Percentiles rank a stretch among this genome's conserved stretches.
phyloP scores from a whole-genome alignment of 805 yeast species.

The Nakazawaea ambrosiae region DNA sequence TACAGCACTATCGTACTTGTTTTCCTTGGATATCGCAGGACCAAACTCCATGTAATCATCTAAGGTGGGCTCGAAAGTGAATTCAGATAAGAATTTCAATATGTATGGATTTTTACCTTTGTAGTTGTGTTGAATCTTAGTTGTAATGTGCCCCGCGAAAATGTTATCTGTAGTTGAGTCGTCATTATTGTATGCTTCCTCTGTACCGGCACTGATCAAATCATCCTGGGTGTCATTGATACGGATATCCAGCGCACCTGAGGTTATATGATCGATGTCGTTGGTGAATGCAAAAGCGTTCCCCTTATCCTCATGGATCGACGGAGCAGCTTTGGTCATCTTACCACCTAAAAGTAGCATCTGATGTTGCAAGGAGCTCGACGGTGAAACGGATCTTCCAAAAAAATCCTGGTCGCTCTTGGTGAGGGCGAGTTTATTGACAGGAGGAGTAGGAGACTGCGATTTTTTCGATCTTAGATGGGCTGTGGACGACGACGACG shows the following conservation, averaged over 20 bases:
- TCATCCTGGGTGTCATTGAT: conserved; percentile 10
- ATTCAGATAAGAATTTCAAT: conserved; percentile 42
- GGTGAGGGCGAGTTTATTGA: not conserved
- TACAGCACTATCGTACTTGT: not conserved
- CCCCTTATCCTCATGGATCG: conserved; percentile 29
- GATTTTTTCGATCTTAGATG: too few relatives aligned
- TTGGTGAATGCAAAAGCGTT: conserved; percentile 36
- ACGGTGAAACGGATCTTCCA: not conserved
- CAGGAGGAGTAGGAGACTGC: not conserved
- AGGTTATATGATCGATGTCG: not conserved
- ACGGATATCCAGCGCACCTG: too few relatives aligned
- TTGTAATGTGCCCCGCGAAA: not conserved
- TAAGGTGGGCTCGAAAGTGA: conserved; percentile 49
- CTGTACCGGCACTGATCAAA: not conserved
- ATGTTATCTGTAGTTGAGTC: not conserved
- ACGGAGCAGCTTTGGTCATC: conserved; percentile 29
- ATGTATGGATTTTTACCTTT: conserved; percentile 63
- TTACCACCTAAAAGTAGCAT: conserved; percentile 5
- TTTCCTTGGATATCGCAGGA: conserved; percentile 14
- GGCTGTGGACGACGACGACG: not conserved
- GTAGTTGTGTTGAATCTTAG: conserved; percentile 43
- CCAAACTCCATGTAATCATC: conserved; percentile 70
- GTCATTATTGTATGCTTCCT: not conserved
- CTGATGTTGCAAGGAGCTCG: not conserved
- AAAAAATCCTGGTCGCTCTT: not conserved